phyloP scores from a whole-genome alignment of 129 eudicot genomes.

The Tagetes patula region DNA sequence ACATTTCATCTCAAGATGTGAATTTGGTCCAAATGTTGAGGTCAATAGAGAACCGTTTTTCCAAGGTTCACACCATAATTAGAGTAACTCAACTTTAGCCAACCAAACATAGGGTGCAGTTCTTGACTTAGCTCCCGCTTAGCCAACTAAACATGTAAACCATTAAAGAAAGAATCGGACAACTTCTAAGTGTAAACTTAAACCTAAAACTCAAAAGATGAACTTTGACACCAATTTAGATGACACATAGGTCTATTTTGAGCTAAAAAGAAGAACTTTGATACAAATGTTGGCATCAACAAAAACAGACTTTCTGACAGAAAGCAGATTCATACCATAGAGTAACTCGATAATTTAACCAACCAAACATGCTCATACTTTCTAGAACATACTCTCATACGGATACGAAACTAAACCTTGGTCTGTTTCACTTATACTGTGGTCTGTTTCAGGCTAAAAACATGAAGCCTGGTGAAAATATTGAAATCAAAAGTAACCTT shows the following conservation, averaged over 20 bases:
- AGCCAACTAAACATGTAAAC: too few relatives aligned
- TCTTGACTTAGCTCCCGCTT: too few relatives aligned
- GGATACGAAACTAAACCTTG: not conserved
- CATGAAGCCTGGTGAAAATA: not conserved
- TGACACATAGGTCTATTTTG: not conserved
- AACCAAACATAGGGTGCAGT: too few relatives aligned
- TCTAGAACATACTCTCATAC: not conserved
- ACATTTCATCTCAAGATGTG: too few relatives aligned
- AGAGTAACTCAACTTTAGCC: too few relatives aligned
- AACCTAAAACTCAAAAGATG: too few relatives aligned
- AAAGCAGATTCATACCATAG: not conserved
- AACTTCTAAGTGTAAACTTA: too few relatives aligned
- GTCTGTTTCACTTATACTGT: not conserved
- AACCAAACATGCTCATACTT: not conserved
- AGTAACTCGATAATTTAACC: not conserved
- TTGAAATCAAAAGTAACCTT: not conserved
- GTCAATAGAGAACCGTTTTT: too few relatives aligned
- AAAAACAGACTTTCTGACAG: not conserved
- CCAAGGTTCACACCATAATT: too few relatives aligned
- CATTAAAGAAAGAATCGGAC: too few relatives aligned
- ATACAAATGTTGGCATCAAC: not conserved
- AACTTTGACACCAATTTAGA: not conserved
- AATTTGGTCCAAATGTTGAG: too few relatives aligned
- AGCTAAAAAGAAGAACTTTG: not conserved
- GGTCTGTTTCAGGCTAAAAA: not conserved